These are phyloP conservation scores for Talaromyces sp. DNA, from an alignment of 2,329 filamentous ascomycete genomes.

Conservation along the genomic window DNA sequence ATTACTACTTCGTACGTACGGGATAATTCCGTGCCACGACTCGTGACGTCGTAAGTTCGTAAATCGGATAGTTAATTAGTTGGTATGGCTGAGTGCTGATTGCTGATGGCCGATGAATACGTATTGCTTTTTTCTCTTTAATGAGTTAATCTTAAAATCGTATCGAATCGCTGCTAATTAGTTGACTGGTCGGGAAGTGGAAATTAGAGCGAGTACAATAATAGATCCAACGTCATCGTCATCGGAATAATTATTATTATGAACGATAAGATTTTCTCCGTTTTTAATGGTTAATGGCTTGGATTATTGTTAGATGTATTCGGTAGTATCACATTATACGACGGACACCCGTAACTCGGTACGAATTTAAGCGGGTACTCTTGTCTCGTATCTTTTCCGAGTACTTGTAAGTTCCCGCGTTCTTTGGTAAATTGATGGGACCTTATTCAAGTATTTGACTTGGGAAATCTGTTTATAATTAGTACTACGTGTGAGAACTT, in stretches of 20 bases:
- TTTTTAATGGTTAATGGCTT: not conserved
- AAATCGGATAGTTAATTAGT: no score
- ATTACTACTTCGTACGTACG: no score
- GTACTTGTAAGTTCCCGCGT: no score
- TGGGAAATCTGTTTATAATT: no score
- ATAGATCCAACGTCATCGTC: not conserved
- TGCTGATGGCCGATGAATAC: not conserved
- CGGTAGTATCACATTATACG: no score
- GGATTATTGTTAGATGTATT: not conserved
- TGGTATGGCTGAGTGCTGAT: not conserved
- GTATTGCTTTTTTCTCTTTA: not conserved
- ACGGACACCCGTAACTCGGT: no score
- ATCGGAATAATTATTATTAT: not conserved
- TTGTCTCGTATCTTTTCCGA: no score
- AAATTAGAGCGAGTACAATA: not conserved
- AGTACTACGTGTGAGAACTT: no score
- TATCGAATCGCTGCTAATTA: not conserved
- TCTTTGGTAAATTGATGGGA: no score
- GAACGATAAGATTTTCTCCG: not conserved
- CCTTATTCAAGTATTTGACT: no score
- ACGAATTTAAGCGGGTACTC: no score
- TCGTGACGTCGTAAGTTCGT: not conserved
- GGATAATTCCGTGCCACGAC: not conserved
- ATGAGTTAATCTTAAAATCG: not conserved
- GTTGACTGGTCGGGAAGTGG: no score